These are phyloP conservation scores for Stephania japonica DNA, from an alignment of 164 flowering plant genomes.

Conservation along the genomic window DNA sequence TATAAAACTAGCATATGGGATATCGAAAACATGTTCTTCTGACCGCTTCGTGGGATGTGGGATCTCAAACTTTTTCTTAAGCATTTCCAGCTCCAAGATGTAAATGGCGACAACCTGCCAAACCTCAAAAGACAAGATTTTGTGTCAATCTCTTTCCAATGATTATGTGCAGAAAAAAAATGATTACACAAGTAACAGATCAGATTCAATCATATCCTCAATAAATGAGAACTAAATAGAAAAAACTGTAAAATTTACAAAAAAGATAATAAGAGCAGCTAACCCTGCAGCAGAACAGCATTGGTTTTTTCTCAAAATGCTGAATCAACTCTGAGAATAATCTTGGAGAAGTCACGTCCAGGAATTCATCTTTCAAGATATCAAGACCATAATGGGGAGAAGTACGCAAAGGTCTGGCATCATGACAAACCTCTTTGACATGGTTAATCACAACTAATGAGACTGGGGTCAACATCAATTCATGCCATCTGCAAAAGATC, in stretches of 20 bases:
- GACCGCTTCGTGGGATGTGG: slow-evolving; percentile 10
- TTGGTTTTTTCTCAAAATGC: slow-evolving; percentile 21
- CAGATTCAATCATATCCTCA: background rate
- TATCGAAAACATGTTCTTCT: slow-evolving; percentile 22
- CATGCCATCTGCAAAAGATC: slow-evolving; percentile 28
- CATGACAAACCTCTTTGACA: slow-evolving; percentile 24
- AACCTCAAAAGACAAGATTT: background rate
- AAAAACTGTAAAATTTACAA: background rate
- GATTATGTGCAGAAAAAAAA: background rate
- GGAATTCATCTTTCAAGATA: slow-evolving; percentile 9
- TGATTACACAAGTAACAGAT: background rate
- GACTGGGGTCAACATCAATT: slow-evolving; percentile 52
- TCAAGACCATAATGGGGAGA: slow-evolving; percentile 10
- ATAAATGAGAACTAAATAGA: background rate
- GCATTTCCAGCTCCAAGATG: slow-evolving; percentile 47
- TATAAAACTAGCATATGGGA: slow-evolving; percentile 71
- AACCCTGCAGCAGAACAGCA: slow-evolving; percentile 58
- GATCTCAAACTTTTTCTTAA: slow-evolving; percentile 10
- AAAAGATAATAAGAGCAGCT: slow-evolving; percentile 4
- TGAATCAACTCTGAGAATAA: slow-evolving; percentile 39
- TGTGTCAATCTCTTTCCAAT: background rate
- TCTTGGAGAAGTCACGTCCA: slow-evolving; percentile 26
- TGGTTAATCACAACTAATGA: slow-evolving; percentile 52
- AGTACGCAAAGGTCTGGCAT: slow-evolving; percentile 10
- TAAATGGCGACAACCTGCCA: slow-evolving; percentile 59